Percentiles rank a stretch among this genome's conserved stretches.
Conservation (phyloP, 306 rosid genomes). For the Cicer cuneatum region DNA sequence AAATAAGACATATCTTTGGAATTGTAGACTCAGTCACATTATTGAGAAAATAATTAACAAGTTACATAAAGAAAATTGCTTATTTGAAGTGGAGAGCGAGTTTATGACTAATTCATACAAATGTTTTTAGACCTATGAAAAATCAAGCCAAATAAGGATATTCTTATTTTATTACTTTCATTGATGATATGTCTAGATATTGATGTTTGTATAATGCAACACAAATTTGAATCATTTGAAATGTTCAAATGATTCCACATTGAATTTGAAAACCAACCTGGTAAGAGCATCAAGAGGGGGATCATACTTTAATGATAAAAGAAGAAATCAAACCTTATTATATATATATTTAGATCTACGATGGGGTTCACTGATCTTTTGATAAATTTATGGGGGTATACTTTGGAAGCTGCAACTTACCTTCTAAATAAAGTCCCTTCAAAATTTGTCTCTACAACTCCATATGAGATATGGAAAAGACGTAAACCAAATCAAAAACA, state of each 20-base stretch:
- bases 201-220: background rate
- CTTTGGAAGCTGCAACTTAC: constrained; percentile 9
- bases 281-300: background rate
- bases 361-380: constrained; percentile 6
- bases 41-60: background rate
- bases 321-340: background rate
- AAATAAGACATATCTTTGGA: background rate
- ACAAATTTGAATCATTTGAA: background rate
- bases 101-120: background rate
- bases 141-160: background rate
- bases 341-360: background rate
- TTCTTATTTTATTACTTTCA: background rate
- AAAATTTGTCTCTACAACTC: constrained; percentile 7
- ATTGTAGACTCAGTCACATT: background rate
- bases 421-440: constrained; percentile 4
- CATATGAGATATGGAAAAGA: constrained; percentile 30
- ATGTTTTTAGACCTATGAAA: constrained; percentile 1
- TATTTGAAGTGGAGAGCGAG: background rate
- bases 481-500: constrained; percentile 1
- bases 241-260: background rate
- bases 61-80: background rate
- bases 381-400: background rate
- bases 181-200: constrained; percentile 19
- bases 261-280: background rate
- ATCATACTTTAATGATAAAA: background rate